Evolutionary conservation across 2,329 filamentous ascomycete species (phyloP), one percentile per base, ranked within the genome.

Genomic region (Fusarium armeniacum): DNA sequence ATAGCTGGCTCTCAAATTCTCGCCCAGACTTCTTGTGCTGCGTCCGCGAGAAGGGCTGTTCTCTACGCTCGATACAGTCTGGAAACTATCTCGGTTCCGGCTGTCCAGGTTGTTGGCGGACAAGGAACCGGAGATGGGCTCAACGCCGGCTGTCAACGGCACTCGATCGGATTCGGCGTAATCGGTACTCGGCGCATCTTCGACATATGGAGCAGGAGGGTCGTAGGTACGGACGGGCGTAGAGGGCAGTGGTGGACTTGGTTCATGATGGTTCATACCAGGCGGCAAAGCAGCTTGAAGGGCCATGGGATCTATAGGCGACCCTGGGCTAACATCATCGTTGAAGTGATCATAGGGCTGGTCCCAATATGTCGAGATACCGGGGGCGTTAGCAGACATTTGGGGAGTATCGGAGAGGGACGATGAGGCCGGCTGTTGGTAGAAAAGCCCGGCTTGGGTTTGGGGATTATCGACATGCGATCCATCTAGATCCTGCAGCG

Each of bases 401-500:
- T 67, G 73, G 26, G 64, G 68, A 15, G 47, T 54, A 20, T 66
- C 67, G 24, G 62, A 28, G 35, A 61, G 45, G 26, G 65, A 32
- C 43, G 63, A 46, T 20, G 57, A 59, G 16, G 62, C 36, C 22
- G 53, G 53, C 22, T 69, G 64, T 30, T 68, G 65, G 9, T 44
- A 53, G 22, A 61, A 45, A 20, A 59, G 58, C 33, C 59, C 67
- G 38, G 56, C 46, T 28, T 61, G 61, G 24, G 60, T 40, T 38
- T 67, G 51, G 36, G 63, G 49, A 41, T 59, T 50, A 30, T 66
- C 62, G 33, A 62, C 62, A 30, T 69, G 61, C 15, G 72, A 55
- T 33, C 69, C 67, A 57, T 78, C 77, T 36, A 92, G 82, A 73
- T 90, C 87, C 78, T 90, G 90, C 62, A 95, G 83, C 63, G 91